Evolutionary conservation across 1,284 basidiomycete species (phyloP), one percentile per base, ranked within the genome.

Genomic region (Malassezia obtusa): DNA sequence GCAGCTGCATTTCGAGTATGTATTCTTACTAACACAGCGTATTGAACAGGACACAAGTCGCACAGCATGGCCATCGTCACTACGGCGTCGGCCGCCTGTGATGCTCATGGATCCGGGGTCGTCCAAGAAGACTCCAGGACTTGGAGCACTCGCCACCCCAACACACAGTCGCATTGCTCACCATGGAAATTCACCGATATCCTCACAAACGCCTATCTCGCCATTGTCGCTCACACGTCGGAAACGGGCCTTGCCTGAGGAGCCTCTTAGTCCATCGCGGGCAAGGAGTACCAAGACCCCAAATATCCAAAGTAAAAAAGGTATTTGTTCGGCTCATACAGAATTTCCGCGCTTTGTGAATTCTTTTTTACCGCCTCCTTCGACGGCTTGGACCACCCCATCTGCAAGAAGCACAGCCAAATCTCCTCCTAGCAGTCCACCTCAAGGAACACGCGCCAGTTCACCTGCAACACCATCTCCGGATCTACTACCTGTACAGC

Each of bases 1-100:
- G 58, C 58, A 21, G 58, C 61, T 8, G 59, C 65, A 21, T 67
- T 67, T 26, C 52, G 65, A 24, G 57, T 52, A 39, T 12, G 50
- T 52, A 19, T 32, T 11, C n/a, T 7, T 6, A 7, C 50, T 52
- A 11, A 52, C 26, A 14, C 28, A 52, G 50, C 53, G 65, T 26
- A 63, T 67, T 33, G 65, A 67, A 33, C 65, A 67, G 50, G 65
- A 67, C 33, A 63, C 65, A 5, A 61, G 54, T 32, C 59, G 63
- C 9, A 59, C 60, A 11, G 58, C 59, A 32, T 67, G 65, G 65
- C 63, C 65, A 1, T 63, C 65, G 6, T 60, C 60, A 30, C 52
- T 64, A 25, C 55, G 57, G 5, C 57, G 64, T 1, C 50, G 62
- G 2, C 55, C 59, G 10, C 58, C 62, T 4, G 38, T 54, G 11